phyloP scores from a whole-genome alignment of 106 monocot genomes.

The Xerophyta viscosa region DNA sequence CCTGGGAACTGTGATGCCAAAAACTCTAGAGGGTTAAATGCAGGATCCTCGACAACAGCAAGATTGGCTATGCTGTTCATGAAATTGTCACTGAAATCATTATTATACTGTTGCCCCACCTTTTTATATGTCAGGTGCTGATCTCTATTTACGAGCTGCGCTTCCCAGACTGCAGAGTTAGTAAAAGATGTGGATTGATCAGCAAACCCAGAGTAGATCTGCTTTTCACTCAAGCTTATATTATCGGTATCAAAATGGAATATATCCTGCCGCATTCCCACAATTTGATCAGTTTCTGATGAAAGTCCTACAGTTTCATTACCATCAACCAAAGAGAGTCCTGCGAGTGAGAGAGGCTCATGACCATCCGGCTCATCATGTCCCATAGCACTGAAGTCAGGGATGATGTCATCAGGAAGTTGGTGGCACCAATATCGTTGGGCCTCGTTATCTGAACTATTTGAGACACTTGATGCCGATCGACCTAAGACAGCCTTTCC shows the following conservation, averaged over 20 bases:
- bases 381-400: conserved; percentile 51
- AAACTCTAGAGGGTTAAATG: conserved; percentile 36
- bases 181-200: conserved; percentile 18
- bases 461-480: conserved; percentile 40
- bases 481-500: conserved; percentile 31
- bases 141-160: conserved; percentile 31
- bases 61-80: conserved; percentile 23
- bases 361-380: conserved; percentile 26
- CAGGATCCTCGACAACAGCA: conserved; percentile 17
- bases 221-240: conserved; percentile 11
- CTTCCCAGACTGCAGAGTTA: conserved; percentile 30
- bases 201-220: conserved; percentile 14
- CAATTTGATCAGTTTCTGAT: conserved; percentile 11
- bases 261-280: conserved; percentile 5
- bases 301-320: conserved; percentile 25
- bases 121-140: conserved; percentile 19
- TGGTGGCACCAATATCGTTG: conserved; percentile 60
- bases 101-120: conserved; percentile 21
- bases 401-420: conserved; percentile 92
- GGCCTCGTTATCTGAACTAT: conserved; percentile 62
- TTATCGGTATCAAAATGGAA: conserved; percentile 15
- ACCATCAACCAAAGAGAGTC: conserved; percentile 58
- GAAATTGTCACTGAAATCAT: conserved; percentile 22
- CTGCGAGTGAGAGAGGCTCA: conserved; percentile 29
- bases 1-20: conserved; percentile 61